Evolutionary conservation across 257 asterid species (phyloP).

Genomic region (Haberlea rhodopensis): DNA sequence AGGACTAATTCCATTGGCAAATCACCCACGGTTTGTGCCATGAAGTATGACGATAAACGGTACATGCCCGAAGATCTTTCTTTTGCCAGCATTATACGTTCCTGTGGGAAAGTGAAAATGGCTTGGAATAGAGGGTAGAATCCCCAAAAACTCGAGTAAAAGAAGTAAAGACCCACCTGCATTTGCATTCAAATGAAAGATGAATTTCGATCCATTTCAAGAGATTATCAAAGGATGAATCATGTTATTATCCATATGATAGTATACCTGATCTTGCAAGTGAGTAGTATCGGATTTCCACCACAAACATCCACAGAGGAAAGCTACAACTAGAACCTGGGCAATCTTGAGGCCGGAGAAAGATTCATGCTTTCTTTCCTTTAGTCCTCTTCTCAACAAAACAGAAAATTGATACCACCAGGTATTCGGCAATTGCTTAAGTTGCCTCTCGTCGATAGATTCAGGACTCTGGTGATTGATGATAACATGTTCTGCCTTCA

Average conservation of each 20-base stretch:
- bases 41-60: conserved; percentile 74
- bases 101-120: conserved; percentile 74
- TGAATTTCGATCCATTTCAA: neutral
- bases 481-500: conserved; percentile 37
- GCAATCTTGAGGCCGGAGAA: conserved; percentile 56
- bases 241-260: neutral
- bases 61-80: conserved; percentile 87
- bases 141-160: conserved; percentile 69
- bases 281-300: conserved; percentile 55
- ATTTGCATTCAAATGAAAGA: neutral
- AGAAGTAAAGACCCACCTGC: conserved; percentile 72
- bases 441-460: conserved; percentile 25
- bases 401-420: conserved; percentile 78
- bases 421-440: conserved; percentile 48
- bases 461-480: conserved; percentile 2
- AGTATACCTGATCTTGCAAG: conserved; percentile 73
- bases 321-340: conserved; percentile 50
- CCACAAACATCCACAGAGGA: conserved; percentile 66
- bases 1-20: conserved; percentile 83
- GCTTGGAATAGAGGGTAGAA: conserved; percentile 75
- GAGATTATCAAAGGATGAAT: neutral
- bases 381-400: conserved; percentile 60
- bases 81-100: conserved; percentile 57
- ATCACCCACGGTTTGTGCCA: conserved; percentile 66
- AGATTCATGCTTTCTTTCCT: conserved; percentile 68